Evolutionary conservation across 2,329 filamentous ascomycete species (phyloP), one percentile per base, ranked within the genome.

Genomic region (Ophiostoma himal-ulmi): DNA sequence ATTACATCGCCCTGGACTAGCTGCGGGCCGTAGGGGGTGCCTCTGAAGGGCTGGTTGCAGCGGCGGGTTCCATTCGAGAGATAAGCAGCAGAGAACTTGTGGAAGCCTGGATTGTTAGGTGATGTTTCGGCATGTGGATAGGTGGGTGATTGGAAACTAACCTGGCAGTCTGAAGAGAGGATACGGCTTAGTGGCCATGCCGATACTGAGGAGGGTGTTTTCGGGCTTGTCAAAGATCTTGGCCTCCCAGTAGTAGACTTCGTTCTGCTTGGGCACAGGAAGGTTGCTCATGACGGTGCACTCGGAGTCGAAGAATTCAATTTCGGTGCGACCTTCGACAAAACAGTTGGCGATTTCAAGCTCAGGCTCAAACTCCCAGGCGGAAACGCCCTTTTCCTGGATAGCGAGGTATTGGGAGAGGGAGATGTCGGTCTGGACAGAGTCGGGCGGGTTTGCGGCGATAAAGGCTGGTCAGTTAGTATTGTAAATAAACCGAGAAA

Each of bases 281-380:
- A 99, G 81, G 77, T 99, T 99, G 83, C 91, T 96, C 83, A 97
- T 93, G 73, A 98, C 95, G 75, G 94, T 96, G 82, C 94, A 98
- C 79, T 96, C 95, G 1, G 93, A 95, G 80, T 99, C 95, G 78
- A 96, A 99, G 82, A 99, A 99, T 79, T 99, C 95, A 74, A 99
- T 97, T 80, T 99, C 95, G 13, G 95, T 99, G 74, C 95, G 88
- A 57, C 83, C 94, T 81, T 99, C 94, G 74, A 99, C 95, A 78
- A 99, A 99, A 80, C 95, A 99, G 80, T 98, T 98, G 75, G 95
- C 95, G 75, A 98, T 97, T 80, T 99, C 95, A 48, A 98, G 83
- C 80, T 99, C 95, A n/a, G 95, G 95, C 79, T 98, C 95, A 77
- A 99, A 99, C 79, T 99, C 95, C 95, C 95, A 99, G 7, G 95